Base-by-base conservation (phyloP, 805 yeast genomes). In the Ogataea minuta region DNA sequence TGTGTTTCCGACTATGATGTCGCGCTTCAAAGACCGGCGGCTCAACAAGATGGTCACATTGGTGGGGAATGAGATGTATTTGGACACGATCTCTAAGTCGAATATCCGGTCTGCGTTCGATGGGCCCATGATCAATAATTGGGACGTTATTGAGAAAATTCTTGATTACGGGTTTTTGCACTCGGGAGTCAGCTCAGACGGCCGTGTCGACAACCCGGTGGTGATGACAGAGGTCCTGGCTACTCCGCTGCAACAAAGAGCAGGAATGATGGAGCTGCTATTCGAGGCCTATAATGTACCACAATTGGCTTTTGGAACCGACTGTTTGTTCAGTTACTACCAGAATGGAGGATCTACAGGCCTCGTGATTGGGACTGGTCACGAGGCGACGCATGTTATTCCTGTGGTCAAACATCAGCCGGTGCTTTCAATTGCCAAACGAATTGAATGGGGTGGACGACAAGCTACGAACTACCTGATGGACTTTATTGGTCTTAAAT, bases 361-460 rank as follows among this genome's bases (percentile, higher is more conserved):
- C 1, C 55, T 93, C n/a, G 88, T 91, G 2, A 72, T 93, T 31
- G 82, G 86, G 8, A 69, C 88, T 6, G 96, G 96, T 3, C 74
- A 87, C 60, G 93, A 90, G 52, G 75, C 86, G 38, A 84, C 95
- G 0, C 81, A 81, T 55, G 62, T 93, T 0, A 78, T 91, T 12
- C 99, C 99, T 0, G 87, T 91, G 2, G 48, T 86, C 2, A 57
- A 76, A n/a, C 88, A 89, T 0, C 66, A 67, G 38, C 90, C 95
- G 0, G 48, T 80, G 2, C 59, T 87, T 39, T 65, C 74, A 19
- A 82, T 81, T 42, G 68, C 89, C 7, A 89, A 88, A 54, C 70
- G 98, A 54, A 77, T 93, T 26, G 88, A 87, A 56, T 87, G 93
- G 87, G 98, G 98, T 44, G 98, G 96, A 9, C 76, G 77, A 45